phyloP scores from a whole-genome alignment of 768 basidiomycete genomes.

The Fibroporia radiculosa region DNA sequence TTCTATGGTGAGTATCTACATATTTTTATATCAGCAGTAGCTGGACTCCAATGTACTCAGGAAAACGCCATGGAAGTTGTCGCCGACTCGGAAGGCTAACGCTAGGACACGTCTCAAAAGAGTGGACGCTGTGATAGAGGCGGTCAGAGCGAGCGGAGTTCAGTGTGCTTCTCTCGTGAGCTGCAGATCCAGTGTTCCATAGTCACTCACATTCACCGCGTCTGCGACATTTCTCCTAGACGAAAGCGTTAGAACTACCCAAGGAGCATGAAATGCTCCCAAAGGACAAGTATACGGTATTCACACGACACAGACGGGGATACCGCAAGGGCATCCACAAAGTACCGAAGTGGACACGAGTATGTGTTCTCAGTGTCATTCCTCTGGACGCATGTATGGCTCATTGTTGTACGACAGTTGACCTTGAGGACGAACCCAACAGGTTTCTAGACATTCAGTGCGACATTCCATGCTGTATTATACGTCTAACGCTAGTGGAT shows the following conservation, averaged over 20 bases:
- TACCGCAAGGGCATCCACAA: conserved; percentile 96
- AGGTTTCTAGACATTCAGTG: conserved; percentile 58
- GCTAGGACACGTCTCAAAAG: conserved; percentile 82
- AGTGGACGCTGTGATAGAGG: conserved; percentile 90
- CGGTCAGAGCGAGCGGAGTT: conserved; percentile 77
- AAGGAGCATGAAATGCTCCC: conserved; percentile 91
- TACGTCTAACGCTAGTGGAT: neutral
- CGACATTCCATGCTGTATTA: neutral
- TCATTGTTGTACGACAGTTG: conserved; percentile 36
- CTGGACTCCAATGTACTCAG: conserved; percentile 29
- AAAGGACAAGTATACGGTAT: conserved; percentile 93
- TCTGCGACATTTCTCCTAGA: conserved; percentile 33
- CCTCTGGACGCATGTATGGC: neutral
- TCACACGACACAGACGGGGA: conserved; percentile 56
- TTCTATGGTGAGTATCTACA: conserved; percentile 64
- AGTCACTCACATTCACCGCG: neutral
- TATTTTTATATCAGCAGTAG: neutral
- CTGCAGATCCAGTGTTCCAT: conserved; percentile 8
- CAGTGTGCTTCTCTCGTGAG: conserved; percentile 70
- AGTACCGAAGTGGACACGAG: conserved; percentile 94
- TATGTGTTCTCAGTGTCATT: conserved; percentile 29
- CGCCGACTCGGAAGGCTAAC: conserved; percentile 87
- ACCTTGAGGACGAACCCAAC: conserved; percentile 84
- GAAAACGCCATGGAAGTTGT: conserved; percentile 94
- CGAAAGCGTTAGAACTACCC: conserved; percentile 71